Conservation (phyloP, 2,329 filamentous ascomycete genomes). For the Claviceps arundinis region DNA sequence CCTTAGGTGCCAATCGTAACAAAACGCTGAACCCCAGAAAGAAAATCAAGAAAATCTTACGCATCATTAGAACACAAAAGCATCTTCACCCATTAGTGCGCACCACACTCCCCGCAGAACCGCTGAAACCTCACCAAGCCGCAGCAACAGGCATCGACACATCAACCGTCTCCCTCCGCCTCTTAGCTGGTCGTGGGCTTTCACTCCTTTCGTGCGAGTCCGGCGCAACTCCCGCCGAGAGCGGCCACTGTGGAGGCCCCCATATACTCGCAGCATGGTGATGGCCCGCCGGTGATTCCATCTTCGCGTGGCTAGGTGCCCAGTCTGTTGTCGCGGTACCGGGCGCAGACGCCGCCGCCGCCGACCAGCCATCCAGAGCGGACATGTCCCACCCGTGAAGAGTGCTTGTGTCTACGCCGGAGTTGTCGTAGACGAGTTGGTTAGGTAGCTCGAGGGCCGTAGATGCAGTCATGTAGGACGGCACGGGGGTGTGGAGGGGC, state of each 20-base stretch:
- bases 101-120: no score
- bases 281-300: constrained; percentile 13
- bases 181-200: constrained; percentile 25
- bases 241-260: constrained; percentile 22
- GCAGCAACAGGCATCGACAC: constrained; percentile 20
- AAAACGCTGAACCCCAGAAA: no score
- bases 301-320: constrained; percentile 16
- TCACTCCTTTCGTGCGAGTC: constrained; percentile 16
- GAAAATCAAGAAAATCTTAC: no score
- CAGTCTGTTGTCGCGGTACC: constrained; percentile 19
- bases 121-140: constrained; percentile 15
- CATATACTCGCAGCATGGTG: constrained; percentile 19
- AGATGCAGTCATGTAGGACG: constrained; percentile 18
- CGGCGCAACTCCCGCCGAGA: constrained; percentile 15
- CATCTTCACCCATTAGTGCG: no score
- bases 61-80: no score
- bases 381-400: constrained; percentile 26
- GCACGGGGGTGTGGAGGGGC: constrained; percentile 17
- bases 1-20: no score
- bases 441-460: constrained; percentile 19
- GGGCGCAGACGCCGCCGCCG: constrained; percentile 9
- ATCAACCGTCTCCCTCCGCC: constrained; percentile 21
- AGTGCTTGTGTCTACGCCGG: constrained; percentile 15
- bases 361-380: constrained; percentile 22
- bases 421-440: constrained; percentile 22